Evolutionary conservation across 169 alveolate genomes (phyloP), one percentile per base, ranked within the genome.

Genomic region (Plasmodium knowlesi): DNA sequence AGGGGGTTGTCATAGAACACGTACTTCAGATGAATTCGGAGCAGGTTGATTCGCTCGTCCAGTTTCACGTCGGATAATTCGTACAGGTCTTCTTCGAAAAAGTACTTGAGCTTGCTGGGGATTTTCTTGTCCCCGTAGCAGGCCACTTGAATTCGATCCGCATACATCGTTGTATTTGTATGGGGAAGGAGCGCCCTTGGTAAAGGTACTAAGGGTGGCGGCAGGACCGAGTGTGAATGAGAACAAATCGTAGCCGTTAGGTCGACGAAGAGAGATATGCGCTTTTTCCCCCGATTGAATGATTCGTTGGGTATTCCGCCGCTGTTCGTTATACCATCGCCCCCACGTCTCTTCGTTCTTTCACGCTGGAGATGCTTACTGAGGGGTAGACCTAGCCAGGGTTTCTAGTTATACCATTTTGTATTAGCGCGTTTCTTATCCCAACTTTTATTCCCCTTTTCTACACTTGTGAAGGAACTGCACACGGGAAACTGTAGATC

Each of bases 71-170:
- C 94, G 4, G 71, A 41, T 30, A 89, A n/a, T 22, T 89, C 94
- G 22, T 89, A 89, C 30, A 78, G 19, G 73, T 89, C 94, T 39
- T 79, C 94, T 12, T 89, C 79, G 50, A 89, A 89, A 79, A 89
- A 89, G 50, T 78, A 78, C 71, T 89, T 80, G 30, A 79, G 37
- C 71, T 89, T 89, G 25, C 72, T 61, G n/a, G 82, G 53, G 39
- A 89, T 79, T 3, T 78, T 89, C 19, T 79, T 78, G 25, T 89
- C 89, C 37, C 94, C 94, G 82, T 89, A 73, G 78, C 94, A 89
- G 34, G 84, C 53, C 28, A 89, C 72, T 30, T 54, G 70, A 22
- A 89, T 46, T 79, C 82, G 80, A 34, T 79, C 94, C 25, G 57
- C 94, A 43, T 50, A 72, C 94, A 89, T 84, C 76, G 39, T 32